Percentiles rank a stretch among this genome's conserved stretches.
These are phyloP conservation scores for Plenodomus biglobosus DNA, from an alignment of 2,329 filamentous ascomycete species.

Conservation along the genomic window DNA sequence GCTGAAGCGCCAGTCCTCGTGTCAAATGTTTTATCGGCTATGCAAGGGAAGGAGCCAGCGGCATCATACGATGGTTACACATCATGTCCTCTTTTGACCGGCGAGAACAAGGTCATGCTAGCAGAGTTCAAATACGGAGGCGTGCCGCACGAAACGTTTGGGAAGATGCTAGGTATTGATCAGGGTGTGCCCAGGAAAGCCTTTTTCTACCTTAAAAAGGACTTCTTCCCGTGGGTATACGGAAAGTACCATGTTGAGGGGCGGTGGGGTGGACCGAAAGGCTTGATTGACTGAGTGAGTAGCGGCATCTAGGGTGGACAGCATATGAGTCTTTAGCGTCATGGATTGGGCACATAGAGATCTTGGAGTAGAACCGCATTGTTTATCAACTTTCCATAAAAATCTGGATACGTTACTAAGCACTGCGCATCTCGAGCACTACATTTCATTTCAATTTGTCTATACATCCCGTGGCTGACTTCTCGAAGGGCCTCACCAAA, in stretches of 20 bases:
- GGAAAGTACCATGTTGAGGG: conserved; percentile 62
- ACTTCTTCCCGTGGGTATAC: conserved; percentile 70
- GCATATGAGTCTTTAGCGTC: not conserved
- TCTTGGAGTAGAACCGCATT: too few relatives aligned
- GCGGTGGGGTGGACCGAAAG: conserved; percentile 63
- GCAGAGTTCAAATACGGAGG: conserved; percentile 68
- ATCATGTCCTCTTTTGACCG: conserved; percentile 43
- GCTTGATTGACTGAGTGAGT: conserved; percentile 40
- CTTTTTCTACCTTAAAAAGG: conserved; percentile 66
- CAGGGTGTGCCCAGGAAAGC: conserved; percentile 58
- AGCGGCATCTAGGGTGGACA: not conserved
- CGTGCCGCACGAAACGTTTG: conserved; percentile 65
- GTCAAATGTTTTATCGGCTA: conserved; percentile 35
- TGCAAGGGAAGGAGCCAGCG: conserved; percentile 29
- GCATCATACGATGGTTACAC: conserved; percentile 45
- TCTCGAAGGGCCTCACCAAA: too few relatives aligned
- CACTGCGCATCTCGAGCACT: too few relatives aligned
- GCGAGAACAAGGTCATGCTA: conserved; percentile 64
- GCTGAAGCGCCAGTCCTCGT: conserved; percentile 42
- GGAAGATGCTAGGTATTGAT: conserved; percentile 56
- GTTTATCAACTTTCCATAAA: too few relatives aligned
- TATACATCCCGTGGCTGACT: too few relatives aligned
- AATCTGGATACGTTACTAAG: too few relatives aligned
- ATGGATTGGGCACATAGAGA: too few relatives aligned
- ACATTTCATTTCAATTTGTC: too few relatives aligned